Base-by-base conservation (phyloP, 495 filamentous ascomycete species). In the Aspergillus homomorphus region DNA sequence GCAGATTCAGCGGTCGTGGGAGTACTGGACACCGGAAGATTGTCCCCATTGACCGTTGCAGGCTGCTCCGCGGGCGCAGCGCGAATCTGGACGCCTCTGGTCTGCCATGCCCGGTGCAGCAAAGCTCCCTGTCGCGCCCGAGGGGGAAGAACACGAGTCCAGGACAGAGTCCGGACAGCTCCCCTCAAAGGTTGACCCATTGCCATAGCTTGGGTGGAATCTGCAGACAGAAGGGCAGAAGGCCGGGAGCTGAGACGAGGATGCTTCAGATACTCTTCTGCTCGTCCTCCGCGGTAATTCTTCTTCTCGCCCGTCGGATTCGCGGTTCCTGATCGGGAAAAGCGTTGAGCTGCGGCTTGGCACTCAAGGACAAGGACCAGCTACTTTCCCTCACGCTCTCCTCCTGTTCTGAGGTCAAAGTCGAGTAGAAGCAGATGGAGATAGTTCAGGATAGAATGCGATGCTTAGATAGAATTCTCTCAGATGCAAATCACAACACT, bases 51-150 rank as follows among this genome's bases (percentile, higher is more conserved):
- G 51, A 66, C 65, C 45, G 72, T 61, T 24, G 72, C 60, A 46
- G 64, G 65, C 58, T 73, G 68, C 48, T 66, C 71, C 55, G 71
- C 67, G 7, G 75, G 73, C 50, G 75, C 64, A 33, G 76, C 71
- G 59, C 74, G 75, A 68, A 79, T 77, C 59, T 79, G 76, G 49
- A 79, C 56, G 61, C 60, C 68, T 71, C 76, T 71, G 38, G 69
- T 55, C 60, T 77, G 74, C 42, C 61, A 60, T 64, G 28, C 59
- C 54, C 56, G 61, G 50, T 50, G 63, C 62, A 61, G 53, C 54
- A 63, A 52, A 61, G 67, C 45, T 41, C 57, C 54, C 64, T 67
- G 67, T 64, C 61, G 67, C 54, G 59, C 54, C 22, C 62, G 62
- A 15, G 63, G 66, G 66, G 71, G 65, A 49, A 74, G 63, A 58